Conservation (phyloP, 768 basidiomycete species). For the Phlegmacium glaucopus region DNA sequence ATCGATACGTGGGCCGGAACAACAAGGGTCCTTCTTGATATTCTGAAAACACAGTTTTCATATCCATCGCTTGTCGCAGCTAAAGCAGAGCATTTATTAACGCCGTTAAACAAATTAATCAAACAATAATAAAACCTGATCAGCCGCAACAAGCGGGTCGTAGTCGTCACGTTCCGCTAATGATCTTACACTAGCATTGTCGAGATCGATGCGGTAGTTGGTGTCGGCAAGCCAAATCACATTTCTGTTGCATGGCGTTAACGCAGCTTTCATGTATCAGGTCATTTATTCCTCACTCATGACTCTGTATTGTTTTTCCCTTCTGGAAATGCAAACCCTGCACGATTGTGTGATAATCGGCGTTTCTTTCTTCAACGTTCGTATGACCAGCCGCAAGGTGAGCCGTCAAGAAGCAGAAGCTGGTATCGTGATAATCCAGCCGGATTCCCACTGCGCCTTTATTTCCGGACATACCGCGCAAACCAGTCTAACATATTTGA, state of each 20-base stretch:
- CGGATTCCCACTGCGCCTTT: constrained; percentile 96
- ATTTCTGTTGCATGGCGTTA: constrained; percentile 49
- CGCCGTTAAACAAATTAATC: background rate
- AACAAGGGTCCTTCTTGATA: constrained; percentile 87
- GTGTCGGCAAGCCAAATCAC: constrained; percentile 94
- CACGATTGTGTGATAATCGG: constrained; percentile 87
- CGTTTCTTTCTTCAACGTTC: constrained; percentile 87
- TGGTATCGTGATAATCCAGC: constrained; percentile 86
- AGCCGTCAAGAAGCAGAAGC: constrained; percentile 92
- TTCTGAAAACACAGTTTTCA: constrained; percentile 70
- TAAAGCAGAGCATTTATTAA: constrained; percentile 25
- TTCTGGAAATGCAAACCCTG: constrained; percentile 82
- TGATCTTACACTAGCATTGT: constrained; percentile 77
- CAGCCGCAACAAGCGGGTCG: constrained; percentile 71
- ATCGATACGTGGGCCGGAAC: constrained; percentile 96
- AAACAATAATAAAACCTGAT: constrained; percentile 60
- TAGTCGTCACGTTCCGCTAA: constrained; percentile 63
- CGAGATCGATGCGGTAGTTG: constrained; percentile 90
- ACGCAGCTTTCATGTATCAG: background rate
- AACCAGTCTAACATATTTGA: constrained; percentile 56
- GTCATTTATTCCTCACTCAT: constrained; percentile 63
- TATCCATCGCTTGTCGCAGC: constrained; percentile 72
- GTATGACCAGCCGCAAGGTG: constrained; percentile 95
- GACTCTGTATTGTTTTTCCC: constrained; percentile 84
- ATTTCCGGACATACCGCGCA: constrained; percentile 93